phyloP scores from a whole-genome alignment of 177 flowering plant genomes.

The Telopea speciosissima region DNA sequence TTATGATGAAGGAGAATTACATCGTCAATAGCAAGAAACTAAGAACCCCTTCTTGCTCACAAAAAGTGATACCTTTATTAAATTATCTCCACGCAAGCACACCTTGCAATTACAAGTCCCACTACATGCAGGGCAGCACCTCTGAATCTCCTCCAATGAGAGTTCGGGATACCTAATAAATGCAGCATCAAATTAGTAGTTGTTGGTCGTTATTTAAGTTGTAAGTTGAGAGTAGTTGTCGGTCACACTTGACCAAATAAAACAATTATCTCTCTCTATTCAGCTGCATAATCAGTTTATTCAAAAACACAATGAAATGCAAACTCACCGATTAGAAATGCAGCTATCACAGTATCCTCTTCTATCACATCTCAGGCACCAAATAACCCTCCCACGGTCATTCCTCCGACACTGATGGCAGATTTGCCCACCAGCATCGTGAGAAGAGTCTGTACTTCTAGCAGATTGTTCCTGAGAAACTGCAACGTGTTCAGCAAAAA shows the following conservation, averaged over 20 bases:
- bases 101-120: constrained; percentile 78
- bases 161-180: constrained; percentile 63
- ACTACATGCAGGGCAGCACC: constrained; percentile 83
- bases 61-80: constrained; percentile 59
- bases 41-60: neutral
- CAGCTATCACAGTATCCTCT: constrained; percentile 83
- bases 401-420: constrained; percentile 85
- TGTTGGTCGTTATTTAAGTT: neutral
- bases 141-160: constrained; percentile 68
- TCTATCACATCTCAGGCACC: constrained; percentile 76
- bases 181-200: constrained; percentile 8
- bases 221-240: neutral
- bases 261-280: neutral
- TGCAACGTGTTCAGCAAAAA: neutral
- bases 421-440: constrained; percentile 56
- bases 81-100: constrained; percentile 71
- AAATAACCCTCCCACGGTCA: constrained; percentile 45
- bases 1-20: neutral
- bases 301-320: neutral
- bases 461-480: constrained; percentile 61
- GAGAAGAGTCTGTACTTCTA: constrained; percentile 60
- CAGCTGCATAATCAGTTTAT: neutral
- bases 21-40: neutral
- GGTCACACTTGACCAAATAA: constrained; percentile 1
- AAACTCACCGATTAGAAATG: constrained; percentile 64